These are phyloP conservation scores for Danielia oregonensis DNA, from an alignment of 805 yeast species.

Conservation along the genomic window DNA sequence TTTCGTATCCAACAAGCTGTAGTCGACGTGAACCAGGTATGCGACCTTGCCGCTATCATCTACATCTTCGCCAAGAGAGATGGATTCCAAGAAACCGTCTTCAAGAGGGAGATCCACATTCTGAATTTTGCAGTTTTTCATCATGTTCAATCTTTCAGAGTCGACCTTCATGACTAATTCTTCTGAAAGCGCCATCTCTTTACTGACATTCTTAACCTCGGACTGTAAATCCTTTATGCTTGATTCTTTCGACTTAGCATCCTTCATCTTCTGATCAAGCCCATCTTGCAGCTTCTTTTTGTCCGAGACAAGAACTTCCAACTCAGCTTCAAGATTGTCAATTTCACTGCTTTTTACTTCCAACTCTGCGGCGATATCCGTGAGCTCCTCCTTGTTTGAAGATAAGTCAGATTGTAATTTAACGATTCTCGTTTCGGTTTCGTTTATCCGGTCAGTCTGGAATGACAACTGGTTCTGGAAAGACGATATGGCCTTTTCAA, in stretches of 20 bases:
- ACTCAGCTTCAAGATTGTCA: constrained; percentile 28
- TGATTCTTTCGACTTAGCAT: constrained; percentile 28
- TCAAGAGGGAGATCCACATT: constrained; percentile 59
- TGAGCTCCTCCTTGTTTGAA: constrained; percentile 24
- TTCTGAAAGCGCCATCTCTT: constrained; percentile 39
- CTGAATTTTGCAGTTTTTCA: constrained; percentile 74
- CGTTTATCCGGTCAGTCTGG: constrained; percentile 57
- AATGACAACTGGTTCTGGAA: constrained; percentile 60
- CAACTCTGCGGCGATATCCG: constrained; percentile 31
- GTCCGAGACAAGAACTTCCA: constrained; percentile 30
- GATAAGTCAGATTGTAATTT: constrained; percentile 28
- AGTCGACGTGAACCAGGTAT: constrained; percentile 55
- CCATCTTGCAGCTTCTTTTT: constrained; percentile 26
- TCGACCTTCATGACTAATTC: constrained; percentile 53
- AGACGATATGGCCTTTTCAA: constrained; percentile 56
- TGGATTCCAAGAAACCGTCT: constrained; percentile 55
- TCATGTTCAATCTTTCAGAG: constrained; percentile 52
- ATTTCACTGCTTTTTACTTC: constrained; percentile 31
- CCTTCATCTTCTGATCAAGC: constrained; percentile 19
- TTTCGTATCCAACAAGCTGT: constrained; percentile 39
- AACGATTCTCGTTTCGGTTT: constrained; percentile 45
- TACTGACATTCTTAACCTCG: constrained; percentile 26
- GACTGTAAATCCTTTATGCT: constrained; percentile 35
- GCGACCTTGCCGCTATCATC: constrained; percentile 34
- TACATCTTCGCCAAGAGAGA: constrained; percentile 57